These are phyloP conservation scores for Lomentospora prolificans DNA, from an alignment of 2,329 filamentous ascomycete genomes.

Conservation along the genomic window DNA sequence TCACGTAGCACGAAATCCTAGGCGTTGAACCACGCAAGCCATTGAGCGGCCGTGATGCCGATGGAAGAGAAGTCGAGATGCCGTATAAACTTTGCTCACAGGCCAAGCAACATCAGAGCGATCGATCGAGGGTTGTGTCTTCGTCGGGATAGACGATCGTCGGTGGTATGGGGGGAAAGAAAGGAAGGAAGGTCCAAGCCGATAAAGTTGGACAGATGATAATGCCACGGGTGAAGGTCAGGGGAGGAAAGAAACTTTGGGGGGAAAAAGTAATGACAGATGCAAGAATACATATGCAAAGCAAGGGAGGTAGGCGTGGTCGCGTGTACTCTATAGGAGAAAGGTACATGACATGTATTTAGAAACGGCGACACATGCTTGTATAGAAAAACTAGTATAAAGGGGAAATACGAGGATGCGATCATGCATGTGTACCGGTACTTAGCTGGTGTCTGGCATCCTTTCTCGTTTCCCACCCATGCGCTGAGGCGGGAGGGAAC, in stretches of 20 bases:
- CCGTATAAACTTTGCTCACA: not conserved
- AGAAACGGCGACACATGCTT: not conserved
- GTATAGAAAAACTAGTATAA: not conserved
- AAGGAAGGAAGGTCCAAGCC: not conserved
- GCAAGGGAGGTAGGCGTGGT: not conserved
- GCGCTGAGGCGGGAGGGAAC: no score
- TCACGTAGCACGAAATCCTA: not conserved
- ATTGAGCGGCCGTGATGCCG: not conserved
- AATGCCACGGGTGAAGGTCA: constrained; percentile 1
- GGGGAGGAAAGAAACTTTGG: not conserved
- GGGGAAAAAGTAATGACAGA: not conserved
- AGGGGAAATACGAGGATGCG: not conserved
- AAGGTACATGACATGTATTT: not conserved
- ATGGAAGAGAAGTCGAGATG: not conserved
- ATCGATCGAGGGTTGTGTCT: not conserved
- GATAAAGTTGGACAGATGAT: constrained; percentile 3
- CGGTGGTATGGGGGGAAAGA: not conserved
- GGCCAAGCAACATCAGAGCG: not conserved
- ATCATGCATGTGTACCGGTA: not conserved
- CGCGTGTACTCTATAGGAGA: not conserved
- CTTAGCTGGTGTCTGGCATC: not conserved
- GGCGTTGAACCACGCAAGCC: constrained; percentile 3
- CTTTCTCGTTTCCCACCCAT: no score
- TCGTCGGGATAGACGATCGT: not conserved
- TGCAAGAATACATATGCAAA: not conserved